Percentiles rank a stretch among this genome's conserved stretches.
These are phyloP conservation scores for Xylaria arbuscula DNA, from an alignment of 2,329 filamentous ascomycete genomes.

Conservation along the genomic window DNA sequence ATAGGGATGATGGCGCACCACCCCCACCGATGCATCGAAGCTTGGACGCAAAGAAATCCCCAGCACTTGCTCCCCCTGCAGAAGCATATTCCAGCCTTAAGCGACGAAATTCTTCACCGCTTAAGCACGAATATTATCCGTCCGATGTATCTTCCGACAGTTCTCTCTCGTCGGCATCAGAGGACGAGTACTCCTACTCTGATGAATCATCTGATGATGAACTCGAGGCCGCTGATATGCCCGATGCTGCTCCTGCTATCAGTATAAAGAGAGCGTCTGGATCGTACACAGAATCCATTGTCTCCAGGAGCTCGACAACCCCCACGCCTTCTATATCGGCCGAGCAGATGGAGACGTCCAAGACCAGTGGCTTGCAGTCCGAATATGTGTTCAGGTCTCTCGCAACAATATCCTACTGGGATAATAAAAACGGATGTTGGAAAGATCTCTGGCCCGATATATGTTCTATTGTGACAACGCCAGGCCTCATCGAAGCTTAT, in stretches of 20 bases:
- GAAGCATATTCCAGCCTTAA: conserved; percentile 63
- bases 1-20: conserved; percentile 66
- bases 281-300: conserved; percentile 53
- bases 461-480: conserved; percentile 67
- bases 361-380: conserved; percentile 57
- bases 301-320: conserved; percentile 63
- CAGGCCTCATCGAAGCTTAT: conserved; percentile 70
- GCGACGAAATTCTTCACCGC: conserved; percentile 85
- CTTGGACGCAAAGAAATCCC: conserved; percentile 54
- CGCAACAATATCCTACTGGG: conserved; percentile 71
- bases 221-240: conserved; percentile 69
- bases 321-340: conserved; percentile 84
- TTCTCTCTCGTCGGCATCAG: conserved; percentile 47
- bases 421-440: conserved; percentile 69
- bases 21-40: conserved; percentile 66
- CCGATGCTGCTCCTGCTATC: conserved; percentile 68
- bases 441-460: conserved; percentile 65
- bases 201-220: conserved; percentile 63
- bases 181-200: conserved; percentile 63
- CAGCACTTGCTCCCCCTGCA: conserved; percentile 58
- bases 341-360: conserved; percentile 73
- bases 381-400: conserved; percentile 61
- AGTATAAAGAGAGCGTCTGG: conserved; percentile 60
- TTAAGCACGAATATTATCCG: conserved; percentile 97
- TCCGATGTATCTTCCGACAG: conserved; percentile 71